A percentile compares a stretch with the other conserved stretches of the same genome.
Evolutionary conservation across 305 asterid genomes (phyloP).

Genomic region (Fraxinus platypoda): DNA sequence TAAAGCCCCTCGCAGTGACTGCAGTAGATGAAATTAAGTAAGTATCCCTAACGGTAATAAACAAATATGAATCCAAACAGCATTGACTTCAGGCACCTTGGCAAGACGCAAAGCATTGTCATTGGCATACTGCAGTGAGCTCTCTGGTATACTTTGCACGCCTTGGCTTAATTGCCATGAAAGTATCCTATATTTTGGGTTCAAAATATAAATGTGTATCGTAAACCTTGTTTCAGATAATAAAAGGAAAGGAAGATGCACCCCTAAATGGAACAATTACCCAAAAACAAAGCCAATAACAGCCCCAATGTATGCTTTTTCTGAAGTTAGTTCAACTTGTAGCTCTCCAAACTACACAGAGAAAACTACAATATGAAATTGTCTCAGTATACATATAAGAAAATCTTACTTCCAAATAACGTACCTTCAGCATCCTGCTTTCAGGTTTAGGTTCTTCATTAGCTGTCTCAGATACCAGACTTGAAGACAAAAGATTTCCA

Average conservation of each 20-base stretch:
- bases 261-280: slow-evolving; percentile 33
- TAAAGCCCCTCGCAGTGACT: slow-evolving; percentile 78
- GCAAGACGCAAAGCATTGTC: slow-evolving; percentile 81
- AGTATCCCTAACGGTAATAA: neutral
- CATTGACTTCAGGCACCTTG: slow-evolving; percentile 46
- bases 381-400: neutral
- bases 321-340: slow-evolving; percentile 77
- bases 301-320: slow-evolving; percentile 74
- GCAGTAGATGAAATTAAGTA: slow-evolving; percentile 26
- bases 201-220: slow-evolving; percentile 9
- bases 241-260: neutral
- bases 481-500: slow-evolving; percentile 62
- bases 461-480: slow-evolving; percentile 40
- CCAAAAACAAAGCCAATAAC: slow-evolving; percentile 61
- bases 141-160: slow-evolving; percentile 63
- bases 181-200: slow-evolving; percentile 48
- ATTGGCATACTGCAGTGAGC: slow-evolving; percentile 81
- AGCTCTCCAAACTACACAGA: slow-evolving; percentile 82
- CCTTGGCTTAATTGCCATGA: slow-evolving; percentile 79
- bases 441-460: slow-evolving; percentile 57
- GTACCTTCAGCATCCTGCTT: slow-evolving; percentile 67
- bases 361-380: slow-evolving; percentile 17
- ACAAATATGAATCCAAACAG: neutral
- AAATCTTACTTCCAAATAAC: slow-evolving; percentile 11
- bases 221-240: slow-evolving; percentile 6